Evolutionary conservation across 805 yeast genomes (phyloP).

Genomic region (Kodamaea restingae): DNA sequence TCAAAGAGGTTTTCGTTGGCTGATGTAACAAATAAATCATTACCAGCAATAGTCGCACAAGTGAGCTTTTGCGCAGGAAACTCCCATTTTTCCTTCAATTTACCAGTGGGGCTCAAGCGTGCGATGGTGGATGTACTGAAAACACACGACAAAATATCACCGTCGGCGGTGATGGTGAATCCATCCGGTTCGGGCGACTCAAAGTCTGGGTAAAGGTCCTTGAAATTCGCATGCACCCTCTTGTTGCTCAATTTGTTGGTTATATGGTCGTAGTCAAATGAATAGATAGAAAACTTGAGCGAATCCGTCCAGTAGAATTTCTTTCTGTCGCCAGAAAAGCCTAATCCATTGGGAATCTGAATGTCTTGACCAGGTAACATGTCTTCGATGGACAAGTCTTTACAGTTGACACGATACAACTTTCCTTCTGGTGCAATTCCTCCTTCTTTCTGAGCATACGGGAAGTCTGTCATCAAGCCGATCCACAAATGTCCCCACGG

Average conservation of each 20-base stretch:
- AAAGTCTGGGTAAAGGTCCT: slow-evolving; percentile 13
- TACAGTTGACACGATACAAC: slow-evolving; percentile 31
- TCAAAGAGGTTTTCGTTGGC: slow-evolving; percentile 8
- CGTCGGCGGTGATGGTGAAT: slow-evolving; percentile 51
- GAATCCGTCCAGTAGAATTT: slow-evolving; percentile 41
- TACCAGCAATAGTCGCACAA: slow-evolving; percentile 71
- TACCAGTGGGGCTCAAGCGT: slow-evolving; percentile 48
- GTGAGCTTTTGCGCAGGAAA: slow-evolving; percentile 62
- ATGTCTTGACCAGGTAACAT: slow-evolving; percentile 28
- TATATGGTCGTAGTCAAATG: slow-evolving; percentile 33
- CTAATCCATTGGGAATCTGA: slow-evolving; percentile 65
- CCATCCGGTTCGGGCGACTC: slow-evolving; percentile 75
- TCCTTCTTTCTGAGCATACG: slow-evolving; percentile 21
- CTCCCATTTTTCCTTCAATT: slow-evolving; percentile 44
- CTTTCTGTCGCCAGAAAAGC: slow-evolving; percentile 28
- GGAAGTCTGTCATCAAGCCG: slow-evolving; percentile 72
- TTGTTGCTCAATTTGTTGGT: slow-evolving; percentile 28
- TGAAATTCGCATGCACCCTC: slow-evolving; percentile 19
- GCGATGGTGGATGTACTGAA: slow-evolving; percentile 59
- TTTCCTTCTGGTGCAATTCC: slow-evolving; percentile 48
- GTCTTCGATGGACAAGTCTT: slow-evolving; percentile 26
- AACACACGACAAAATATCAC: slow-evolving; percentile 60
- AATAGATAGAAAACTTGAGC: slow-evolving; percentile 30
- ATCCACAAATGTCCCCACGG: slow-evolving; percentile 74
- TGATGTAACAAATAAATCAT: slow-evolving; percentile 64